Conservation (phyloP, 116 monocot species). For the Papilionanthe hybrid region DNA sequence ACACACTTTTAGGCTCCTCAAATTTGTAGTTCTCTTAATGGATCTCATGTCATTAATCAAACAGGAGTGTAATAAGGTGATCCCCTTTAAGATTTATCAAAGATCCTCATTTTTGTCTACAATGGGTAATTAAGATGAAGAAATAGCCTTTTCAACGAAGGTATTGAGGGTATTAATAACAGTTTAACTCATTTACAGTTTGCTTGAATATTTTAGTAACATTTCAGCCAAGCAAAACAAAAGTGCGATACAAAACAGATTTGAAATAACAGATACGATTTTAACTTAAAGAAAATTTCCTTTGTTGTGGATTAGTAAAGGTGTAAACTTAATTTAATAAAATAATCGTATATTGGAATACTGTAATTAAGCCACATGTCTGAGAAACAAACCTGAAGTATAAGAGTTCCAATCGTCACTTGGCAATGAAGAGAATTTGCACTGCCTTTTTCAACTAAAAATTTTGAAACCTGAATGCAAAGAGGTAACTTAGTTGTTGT, state of each 20-base stretch:
- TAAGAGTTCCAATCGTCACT: slow-evolving; percentile 95
- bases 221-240: neutral
- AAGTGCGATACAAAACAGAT: neutral
- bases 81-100: neutral
- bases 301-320: neutral
- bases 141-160: neutral
- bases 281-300: neutral
- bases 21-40: neutral
- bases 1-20: neutral
- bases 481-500: slow-evolving; percentile 4
- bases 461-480: slow-evolving; percentile 78
- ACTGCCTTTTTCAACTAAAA: slow-evolving; percentile 73
- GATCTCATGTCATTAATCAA: neutral
- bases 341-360: neutral
- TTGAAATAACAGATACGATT: neutral
- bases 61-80: neutral
- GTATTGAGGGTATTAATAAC: neutral
- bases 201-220: neutral
- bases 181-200: neutral
- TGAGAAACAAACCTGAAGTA: slow-evolving; percentile 77
- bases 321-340: neutral
- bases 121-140: neutral
- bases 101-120: neutral
- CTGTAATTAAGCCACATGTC: neutral
- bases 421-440: slow-evolving; percentile 78